Percentiles rank a stretch among this genome's conserved stretches.
These are phyloP conservation scores for Pilaira anomala DNA, from an alignment of 192 early-diverging fungal species.

Conservation along the genomic window DNA sequence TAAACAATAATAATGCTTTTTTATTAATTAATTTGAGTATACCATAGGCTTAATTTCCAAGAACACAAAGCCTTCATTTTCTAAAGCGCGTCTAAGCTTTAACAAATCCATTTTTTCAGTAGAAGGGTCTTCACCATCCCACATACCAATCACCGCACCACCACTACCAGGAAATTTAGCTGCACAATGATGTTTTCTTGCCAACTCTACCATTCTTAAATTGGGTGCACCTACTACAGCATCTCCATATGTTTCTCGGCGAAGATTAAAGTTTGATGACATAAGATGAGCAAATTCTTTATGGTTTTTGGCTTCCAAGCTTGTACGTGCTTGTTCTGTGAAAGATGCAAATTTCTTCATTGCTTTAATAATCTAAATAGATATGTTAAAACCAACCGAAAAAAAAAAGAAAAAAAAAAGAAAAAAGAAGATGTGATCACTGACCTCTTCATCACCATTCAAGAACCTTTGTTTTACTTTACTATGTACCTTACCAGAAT, in stretches of 20 bases:
- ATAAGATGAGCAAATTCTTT: constrained; percentile 47
- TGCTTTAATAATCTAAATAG: constrained; percentile 40
- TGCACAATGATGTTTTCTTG: constrained; percentile 40
- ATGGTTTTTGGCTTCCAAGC: constrained; percentile 32
- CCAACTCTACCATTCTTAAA: constrained; percentile 50
- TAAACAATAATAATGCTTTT: too few species aligned
- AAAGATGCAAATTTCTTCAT: constrained; percentile 51
- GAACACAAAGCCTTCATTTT: constrained; percentile 44
- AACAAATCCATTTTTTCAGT: constrained; percentile 13
- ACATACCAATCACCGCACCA: constrained; percentile 59
- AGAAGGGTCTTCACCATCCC: constrained; percentile 27
- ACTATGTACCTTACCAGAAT: constrained; percentile 60
- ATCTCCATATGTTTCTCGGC: constrained; percentile 51
- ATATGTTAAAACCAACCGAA: background rate
- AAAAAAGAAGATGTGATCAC: too few species aligned
- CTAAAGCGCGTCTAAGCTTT: constrained; percentile 31
- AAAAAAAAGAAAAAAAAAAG: background rate
- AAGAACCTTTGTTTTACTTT: constrained; percentile 47
- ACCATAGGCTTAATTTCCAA: constrained; percentile 20
- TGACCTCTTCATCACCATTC: constrained; percentile 52
- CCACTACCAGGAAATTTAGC: constrained; percentile 61
- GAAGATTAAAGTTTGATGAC: constrained; percentile 52
- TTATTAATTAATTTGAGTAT: background rate
- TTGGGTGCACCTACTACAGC: constrained; percentile 45
- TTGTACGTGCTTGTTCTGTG: constrained; percentile 34